Percentiles rank a stretch among this genome's conserved stretches.
Conservation (phyloP, 2,329 filamentous ascomycete genomes). For the Pyrenophora tritici-repentis region DNA sequence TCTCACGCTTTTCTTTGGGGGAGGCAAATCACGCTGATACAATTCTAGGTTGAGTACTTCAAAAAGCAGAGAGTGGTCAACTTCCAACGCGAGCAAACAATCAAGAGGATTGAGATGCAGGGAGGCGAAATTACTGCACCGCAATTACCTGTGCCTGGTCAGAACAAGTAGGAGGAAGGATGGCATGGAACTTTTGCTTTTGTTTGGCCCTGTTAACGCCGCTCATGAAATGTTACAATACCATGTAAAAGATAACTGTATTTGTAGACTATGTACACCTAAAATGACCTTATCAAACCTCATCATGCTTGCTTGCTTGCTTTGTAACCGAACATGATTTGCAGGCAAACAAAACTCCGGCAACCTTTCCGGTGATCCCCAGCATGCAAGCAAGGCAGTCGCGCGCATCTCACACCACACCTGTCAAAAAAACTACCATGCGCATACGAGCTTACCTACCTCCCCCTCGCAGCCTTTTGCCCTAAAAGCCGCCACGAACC, state of each 20-base stretch:
- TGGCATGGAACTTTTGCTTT: too few species aligned
- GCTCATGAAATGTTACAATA: conserved; percentile 12
- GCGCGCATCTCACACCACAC: too few species aligned
- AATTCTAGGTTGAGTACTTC: conserved; percentile 84
- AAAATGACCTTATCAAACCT: background rate
- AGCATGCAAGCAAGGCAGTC: too few species aligned
- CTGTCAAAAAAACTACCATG: too few species aligned
- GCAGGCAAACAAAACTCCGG: too few species aligned
- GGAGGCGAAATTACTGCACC: conserved; percentile 46
- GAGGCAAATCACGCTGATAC: conserved; percentile 14
- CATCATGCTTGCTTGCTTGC: background rate
- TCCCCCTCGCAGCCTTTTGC: too few species aligned
- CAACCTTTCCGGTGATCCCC: too few species aligned
- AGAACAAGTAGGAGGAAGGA: conserved; percentile 13
- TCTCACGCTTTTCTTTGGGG: background rate
- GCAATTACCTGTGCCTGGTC: conserved; percentile 37
- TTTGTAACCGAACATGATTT: too few species aligned
- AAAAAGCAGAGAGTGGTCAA: conserved; percentile 96
- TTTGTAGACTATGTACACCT: conserved; percentile 8
- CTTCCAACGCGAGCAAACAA: conserved; percentile 77
- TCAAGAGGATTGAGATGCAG: conserved; percentile 50
- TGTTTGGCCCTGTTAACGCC: too few species aligned
- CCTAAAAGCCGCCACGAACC: too few species aligned
- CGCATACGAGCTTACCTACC: too few species aligned
- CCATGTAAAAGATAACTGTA: conserved; percentile 13